phyloP scores from a whole-genome alignment of 441 rosid genomes.

The Omphalea diandra region DNA sequence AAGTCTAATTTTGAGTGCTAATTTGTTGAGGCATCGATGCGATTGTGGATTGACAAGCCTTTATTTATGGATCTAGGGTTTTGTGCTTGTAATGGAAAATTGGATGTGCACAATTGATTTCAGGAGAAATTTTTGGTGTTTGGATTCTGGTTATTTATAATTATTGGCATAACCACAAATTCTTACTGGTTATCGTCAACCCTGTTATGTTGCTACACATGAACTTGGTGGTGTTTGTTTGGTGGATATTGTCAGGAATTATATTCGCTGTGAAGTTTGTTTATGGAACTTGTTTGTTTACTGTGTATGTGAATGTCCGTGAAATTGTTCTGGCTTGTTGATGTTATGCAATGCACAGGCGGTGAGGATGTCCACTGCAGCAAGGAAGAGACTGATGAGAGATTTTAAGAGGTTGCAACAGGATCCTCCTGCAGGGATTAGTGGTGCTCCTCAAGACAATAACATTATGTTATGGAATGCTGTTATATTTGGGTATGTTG shows the following conservation, averaged over 20 bases:
- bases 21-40: not conserved
- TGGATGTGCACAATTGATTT: not conserved
- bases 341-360: conserved; percentile 18
- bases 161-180: not conserved
- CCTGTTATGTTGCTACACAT: not conserved
- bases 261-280: not conserved
- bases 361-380: conserved; percentile 56
- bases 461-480: conserved; percentile 76
- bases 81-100: not conserved
- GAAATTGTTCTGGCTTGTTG: not conserved
- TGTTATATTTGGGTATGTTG: conserved; percentile 58
- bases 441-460: conserved; percentile 68
- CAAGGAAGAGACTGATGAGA: conserved; percentile 73
- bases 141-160: not conserved
- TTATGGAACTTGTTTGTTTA: not conserved
- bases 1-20: conserved; percentile 13
- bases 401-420: conserved; percentile 73
- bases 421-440: conserved; percentile 69
- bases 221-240: not conserved
- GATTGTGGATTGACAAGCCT: not conserved
- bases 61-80: conserved; percentile 28
- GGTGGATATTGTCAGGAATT: not conserved
- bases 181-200: not conserved
- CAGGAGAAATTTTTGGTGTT: not conserved
- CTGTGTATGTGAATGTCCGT: not conserved